Evolutionary conservation across 305 asterid species (phyloP), one percentile per base, ranked within the genome.

Genomic region (Solanum hybrid): DNA sequence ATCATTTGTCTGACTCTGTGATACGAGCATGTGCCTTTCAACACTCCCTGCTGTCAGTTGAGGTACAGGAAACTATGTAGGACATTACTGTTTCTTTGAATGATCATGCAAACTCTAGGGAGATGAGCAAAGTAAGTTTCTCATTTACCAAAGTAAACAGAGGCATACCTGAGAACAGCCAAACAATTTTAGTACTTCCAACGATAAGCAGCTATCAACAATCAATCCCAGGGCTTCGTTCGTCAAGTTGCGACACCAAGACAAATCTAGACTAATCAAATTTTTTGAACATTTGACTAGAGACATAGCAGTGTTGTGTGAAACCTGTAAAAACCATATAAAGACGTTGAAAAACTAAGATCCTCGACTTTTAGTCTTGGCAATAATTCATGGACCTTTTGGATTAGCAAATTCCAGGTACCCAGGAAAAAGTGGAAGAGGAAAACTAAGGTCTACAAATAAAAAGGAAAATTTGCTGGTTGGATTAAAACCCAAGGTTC

Each of bases 171-270:
- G 99, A 36, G 98, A 92, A 90, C 99, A 97, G 73, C 99, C 99
- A 92, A 96, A 96, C 88, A 95, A 89, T 89, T 96, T 97, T 86
- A 97, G 95, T 89, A 94, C 89, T 93, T 94, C 94, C 92, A 95
- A 94, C 13, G 94, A 91, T 45, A 86, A 77, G 91, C 99, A 97
- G 85, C 93, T 93, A 92, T 97, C 99, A 87, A 93, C 99, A 87
- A 96, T 93, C 95, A 96, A 89, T 89, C 99, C 99, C 60, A 97
- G 87, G 86, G 98, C 99, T 93, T 96, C 99, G 89, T 96, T 91
- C 26, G 94, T 93, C 92, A 97, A 90, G 88, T 92, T 91, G 87
- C 99, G 99, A 88, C 99, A 96, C 98, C 97, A 97, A 87, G 99
- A 97, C 88, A 96, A 84, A 90, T 97, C 98, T 92, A 97, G 91